Conservation (phyloP, 2,329 filamentous ascomycete species). For the Ascochyta rabiei region DNA sequence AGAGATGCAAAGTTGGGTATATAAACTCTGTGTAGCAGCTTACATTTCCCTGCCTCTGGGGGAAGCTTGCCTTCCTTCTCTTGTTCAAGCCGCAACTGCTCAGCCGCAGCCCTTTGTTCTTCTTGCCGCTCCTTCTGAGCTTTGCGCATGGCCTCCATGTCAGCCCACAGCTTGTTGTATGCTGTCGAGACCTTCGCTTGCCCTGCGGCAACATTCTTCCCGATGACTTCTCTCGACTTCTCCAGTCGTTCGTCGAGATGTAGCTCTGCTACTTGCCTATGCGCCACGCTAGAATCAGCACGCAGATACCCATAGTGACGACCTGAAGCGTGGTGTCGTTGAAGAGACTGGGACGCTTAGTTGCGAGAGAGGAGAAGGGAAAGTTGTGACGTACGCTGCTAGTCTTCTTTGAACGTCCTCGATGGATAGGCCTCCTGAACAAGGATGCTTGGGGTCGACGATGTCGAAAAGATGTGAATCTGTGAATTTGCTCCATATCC, state of each 20-base stretch:
- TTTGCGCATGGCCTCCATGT: conserved; percentile 83
- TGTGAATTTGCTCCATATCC: conserved; percentile 75
- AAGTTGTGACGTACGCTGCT: conserved; percentile 60
- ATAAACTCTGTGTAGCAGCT: neutral
- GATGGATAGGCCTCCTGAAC: conserved; percentile 87
- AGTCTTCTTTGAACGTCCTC: conserved; percentile 92
- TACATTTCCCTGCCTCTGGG: conserved; percentile 31
- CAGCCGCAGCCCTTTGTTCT: conserved; percentile 55
- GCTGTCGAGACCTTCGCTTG: conserved; percentile 86
- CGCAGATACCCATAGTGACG: conserved; percentile 38
- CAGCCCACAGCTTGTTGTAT: conserved; percentile 86
- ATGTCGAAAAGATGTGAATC: conserved; percentile 94
- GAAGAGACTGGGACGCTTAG: conserved; percentile 41
- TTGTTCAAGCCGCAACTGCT: conserved; percentile 18
- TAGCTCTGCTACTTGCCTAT: conserved; percentile 81
- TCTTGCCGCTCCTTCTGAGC: conserved; percentile 69
- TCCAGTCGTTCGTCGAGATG: conserved; percentile 91
- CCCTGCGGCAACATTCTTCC: conserved; percentile 86
- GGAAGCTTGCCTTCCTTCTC: conserved; percentile 28
- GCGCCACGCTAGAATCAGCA: conserved; percentile 47
- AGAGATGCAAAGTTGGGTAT: neutral
- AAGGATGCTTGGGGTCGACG: conserved; percentile 90
- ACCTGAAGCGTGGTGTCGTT: conserved; percentile 38
- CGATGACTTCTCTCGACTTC: conserved; percentile 80
- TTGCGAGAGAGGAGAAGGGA: conserved; percentile 24